These are phyloP conservation scores for Yamadazyma friedrichii DNA, from an alignment of 1,139 yeast genomes.

Conservation along the genomic window DNA sequence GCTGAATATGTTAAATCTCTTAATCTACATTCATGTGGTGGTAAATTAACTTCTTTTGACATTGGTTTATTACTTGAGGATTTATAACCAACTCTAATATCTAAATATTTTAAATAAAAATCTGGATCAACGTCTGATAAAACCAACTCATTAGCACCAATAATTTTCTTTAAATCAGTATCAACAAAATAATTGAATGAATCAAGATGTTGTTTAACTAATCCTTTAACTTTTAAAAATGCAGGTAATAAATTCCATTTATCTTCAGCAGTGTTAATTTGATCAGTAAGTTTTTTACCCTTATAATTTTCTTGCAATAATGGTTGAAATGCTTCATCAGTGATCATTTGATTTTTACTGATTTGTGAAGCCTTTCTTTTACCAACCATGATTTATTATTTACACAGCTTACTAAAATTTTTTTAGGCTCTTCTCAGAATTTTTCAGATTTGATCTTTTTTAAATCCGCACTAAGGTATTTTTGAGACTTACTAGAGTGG, in stretches of 20 bases:
- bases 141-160: slow-evolving; percentile 84
- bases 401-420: slow-evolving; percentile 4
- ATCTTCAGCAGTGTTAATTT: slow-evolving; percentile 85
- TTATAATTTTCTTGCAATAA: slow-evolving; percentile 76
- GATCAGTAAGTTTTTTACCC: slow-evolving; percentile 85
- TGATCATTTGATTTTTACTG: slow-evolving; percentile 8
- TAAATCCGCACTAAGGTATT: slow-evolving; percentile 7
- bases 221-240: slow-evolving; percentile 89
- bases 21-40: slow-evolving; percentile 96
- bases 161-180: slow-evolving; percentile 86
- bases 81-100: slow-evolving; percentile 82
- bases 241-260: slow-evolving; percentile 98
- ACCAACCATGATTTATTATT: slow-evolving; percentile 9
- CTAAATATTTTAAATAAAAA: slow-evolving; percentile 86
- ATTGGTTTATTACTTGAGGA: slow-evolving; percentile 29
- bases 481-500: no score
- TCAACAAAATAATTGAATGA: slow-evolving; percentile 96
- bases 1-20: slow-evolving; percentile 96
- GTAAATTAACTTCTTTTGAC: slow-evolving; percentile 63
- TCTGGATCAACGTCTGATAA: slow-evolving; percentile 96
- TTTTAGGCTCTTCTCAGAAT: slow-evolving; percentile 7
- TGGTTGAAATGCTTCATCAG: slow-evolving; percentile 65
- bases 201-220: slow-evolving; percentile 95
- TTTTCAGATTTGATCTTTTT: slow-evolving; percentile 9
- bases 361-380: slow-evolving; percentile 17